Evolutionary conservation across 805 yeast genomes (phyloP).

Genomic region (Maudiozyma turicensis): DNA sequence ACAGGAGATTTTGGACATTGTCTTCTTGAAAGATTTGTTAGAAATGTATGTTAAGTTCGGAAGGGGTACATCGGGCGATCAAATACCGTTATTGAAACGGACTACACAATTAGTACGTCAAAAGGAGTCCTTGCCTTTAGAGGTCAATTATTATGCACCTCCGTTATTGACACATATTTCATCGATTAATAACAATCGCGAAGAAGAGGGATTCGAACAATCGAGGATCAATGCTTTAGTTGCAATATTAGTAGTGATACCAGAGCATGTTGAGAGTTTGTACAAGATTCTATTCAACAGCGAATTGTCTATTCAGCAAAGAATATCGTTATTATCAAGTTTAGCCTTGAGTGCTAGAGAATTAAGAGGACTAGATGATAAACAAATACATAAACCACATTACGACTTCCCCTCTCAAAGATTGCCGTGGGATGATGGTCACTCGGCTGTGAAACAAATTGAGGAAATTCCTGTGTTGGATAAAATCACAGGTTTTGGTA

Average conservation of each 20-base stretch:
- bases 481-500: not conserved
- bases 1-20: slow-evolving; percentile 39
- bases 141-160: slow-evolving; percentile 48
- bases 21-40: slow-evolving; percentile 66
- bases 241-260: slow-evolving; percentile 49
- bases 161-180: slow-evolving; percentile 43
- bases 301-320: slow-evolving; percentile 73
- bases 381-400: slow-evolving; percentile 32
- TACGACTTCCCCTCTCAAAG: slow-evolving; percentile 29
- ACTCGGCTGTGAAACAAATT: not conserved
- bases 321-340: slow-evolving; percentile 59
- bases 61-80: slow-evolving; percentile 30
- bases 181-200: slow-evolving; percentile 47
- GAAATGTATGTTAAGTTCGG: slow-evolving; percentile 41
- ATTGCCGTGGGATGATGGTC: slow-evolving; percentile 23
- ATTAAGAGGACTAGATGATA: slow-evolving; percentile 51
- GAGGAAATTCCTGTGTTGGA: not conserved
- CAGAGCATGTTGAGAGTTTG: slow-evolving; percentile 33
- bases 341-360: slow-evolving; percentile 67
- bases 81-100: slow-evolving; percentile 36
- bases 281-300: slow-evolving; percentile 47
- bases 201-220: slow-evolving; percentile 52
- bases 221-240: slow-evolving; percentile 54
- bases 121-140: slow-evolving; percentile 51
- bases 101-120: slow-evolving; percentile 48